Evolutionary conservation across 2,329 filamentous ascomycete species (phyloP).

Genomic region (Verticillium longisporum): DNA sequence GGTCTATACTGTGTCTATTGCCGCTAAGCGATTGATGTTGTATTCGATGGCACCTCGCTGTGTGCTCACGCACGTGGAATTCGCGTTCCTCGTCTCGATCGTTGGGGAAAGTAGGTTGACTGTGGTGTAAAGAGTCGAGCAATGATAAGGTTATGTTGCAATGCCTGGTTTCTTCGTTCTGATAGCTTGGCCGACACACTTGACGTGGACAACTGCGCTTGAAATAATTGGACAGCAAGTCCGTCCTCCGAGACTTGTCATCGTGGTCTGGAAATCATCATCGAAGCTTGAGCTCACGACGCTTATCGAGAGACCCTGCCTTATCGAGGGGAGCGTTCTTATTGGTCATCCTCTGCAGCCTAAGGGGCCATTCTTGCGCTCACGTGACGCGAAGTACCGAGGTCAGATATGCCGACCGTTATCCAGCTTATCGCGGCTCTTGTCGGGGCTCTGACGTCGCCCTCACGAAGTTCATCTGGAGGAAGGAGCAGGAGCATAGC

Average conservation of each 20-base stretch:
- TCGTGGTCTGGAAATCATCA: background rate
- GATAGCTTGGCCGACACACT: background rate
- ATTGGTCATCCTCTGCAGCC: background rate
- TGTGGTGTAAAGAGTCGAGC: no score
- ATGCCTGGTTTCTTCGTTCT: no score
- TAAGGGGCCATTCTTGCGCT: background rate
- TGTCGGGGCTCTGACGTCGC: background rate
- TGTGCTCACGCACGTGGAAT: background rate
- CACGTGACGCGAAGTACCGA: background rate
- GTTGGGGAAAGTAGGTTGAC: no score
- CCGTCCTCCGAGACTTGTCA: background rate
- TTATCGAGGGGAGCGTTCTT: background rate
- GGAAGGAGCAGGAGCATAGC: background rate
- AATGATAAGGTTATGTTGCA: no score
- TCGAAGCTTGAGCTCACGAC: background rate
- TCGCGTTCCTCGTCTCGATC: background rate
- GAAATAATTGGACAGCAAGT: background rate
- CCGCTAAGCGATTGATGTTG: background rate
- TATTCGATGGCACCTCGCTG: background rate
- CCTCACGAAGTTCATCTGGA: background rate
- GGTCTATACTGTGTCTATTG: constrained; percentile 1
- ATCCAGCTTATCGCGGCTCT: background rate
- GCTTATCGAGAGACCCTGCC: background rate
- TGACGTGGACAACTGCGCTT: background rate
- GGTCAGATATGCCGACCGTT: background rate